These are phyloP conservation scores for Beauveria sp. DNA, from an alignment of 2,329 filamentous ascomycete genomes.

Conservation along the genomic window DNA sequence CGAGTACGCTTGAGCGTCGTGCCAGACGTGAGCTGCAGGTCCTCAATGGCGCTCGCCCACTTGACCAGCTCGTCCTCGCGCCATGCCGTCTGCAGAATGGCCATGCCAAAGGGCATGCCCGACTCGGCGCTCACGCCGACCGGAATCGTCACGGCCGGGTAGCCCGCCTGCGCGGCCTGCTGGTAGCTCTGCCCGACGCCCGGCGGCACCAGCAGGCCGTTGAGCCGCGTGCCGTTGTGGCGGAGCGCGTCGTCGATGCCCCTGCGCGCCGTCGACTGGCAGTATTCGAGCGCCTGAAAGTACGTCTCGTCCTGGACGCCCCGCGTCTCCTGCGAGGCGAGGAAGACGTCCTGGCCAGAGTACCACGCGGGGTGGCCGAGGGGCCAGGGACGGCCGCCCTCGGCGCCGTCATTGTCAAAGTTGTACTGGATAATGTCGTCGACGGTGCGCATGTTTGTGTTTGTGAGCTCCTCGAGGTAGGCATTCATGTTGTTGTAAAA, in stretches of 20 bases:
- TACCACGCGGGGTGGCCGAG: slow-evolving; percentile 52
- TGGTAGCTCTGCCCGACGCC: slow-evolving; percentile 62
- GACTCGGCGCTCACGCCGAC: slow-evolving; percentile 46
- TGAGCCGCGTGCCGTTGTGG: slow-evolving; percentile 38
- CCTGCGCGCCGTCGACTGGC: slow-evolving; percentile 48
- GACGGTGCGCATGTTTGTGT: slow-evolving; percentile 51
- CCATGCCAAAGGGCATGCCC: slow-evolving; percentile 56
- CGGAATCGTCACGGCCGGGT: slow-evolving; percentile 64
- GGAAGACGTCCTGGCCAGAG: slow-evolving; percentile 65
- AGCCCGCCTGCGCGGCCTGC: slow-evolving; percentile 68
- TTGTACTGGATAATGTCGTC: slow-evolving; percentile 62
- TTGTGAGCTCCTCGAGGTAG: slow-evolving; percentile 56
- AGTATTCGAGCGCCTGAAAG: slow-evolving; percentile 57
- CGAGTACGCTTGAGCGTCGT: slow-evolving; percentile 39
- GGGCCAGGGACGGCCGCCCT: slow-evolving; percentile 56
- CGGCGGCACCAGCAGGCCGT: slow-evolving; percentile 60
- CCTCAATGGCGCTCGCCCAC: slow-evolving; percentile 53
- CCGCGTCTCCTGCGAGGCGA: slow-evolving; percentile 52
- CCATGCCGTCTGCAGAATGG: slow-evolving; percentile 49
- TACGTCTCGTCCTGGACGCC: slow-evolving; percentile 59
- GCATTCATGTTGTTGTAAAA: slow-evolving; percentile 55
- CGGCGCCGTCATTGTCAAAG: slow-evolving; percentile 53
- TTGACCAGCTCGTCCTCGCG: slow-evolving; percentile 46
- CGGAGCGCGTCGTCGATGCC: slow-evolving; percentile 63
- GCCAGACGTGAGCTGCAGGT: slow-evolving; percentile 38